Percentiles rank a stretch among this genome's conserved stretches.
Evolutionary conservation across 768 basidiomycete species (phyloP).

Genomic region (Cystofilobasidium macerans): DNA sequence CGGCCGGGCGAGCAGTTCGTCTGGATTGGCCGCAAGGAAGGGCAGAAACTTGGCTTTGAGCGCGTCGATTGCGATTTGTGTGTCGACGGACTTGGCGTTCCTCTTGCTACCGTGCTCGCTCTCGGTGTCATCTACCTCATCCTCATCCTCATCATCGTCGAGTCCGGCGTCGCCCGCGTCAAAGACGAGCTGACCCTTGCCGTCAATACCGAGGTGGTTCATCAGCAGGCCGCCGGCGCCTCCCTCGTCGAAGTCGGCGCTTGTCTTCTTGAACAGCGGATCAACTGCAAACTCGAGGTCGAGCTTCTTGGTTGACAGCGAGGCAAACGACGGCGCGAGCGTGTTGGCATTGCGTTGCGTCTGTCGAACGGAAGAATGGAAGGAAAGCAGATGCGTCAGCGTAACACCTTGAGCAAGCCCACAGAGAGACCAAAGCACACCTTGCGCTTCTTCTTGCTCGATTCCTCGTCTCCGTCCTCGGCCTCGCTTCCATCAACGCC

Average conservation of each 20-base stretch:
- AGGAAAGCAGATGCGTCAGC: neutral
- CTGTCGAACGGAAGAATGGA: constrained; percentile 19
- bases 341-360: constrained; percentile 64
- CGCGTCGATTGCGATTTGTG: constrained; percentile 18
- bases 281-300: constrained; percentile 95
- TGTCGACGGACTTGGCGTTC: constrained; percentile 46
- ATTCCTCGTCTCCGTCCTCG: constrained; percentile 42
- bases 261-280: constrained; percentile 93
- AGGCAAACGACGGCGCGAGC: constrained; percentile 70
- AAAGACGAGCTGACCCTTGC: constrained; percentile 79
- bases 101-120: constrained; percentile 39
- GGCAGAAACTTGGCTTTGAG: constrained; percentile 57
- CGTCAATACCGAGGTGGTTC: constrained; percentile 86
- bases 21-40: constrained; percentile 51
- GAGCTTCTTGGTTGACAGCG: constrained; percentile 78
- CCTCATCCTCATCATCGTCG: constrained; percentile 58
- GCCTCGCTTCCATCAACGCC: constrained; percentile 36
- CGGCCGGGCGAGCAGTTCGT: constrained; percentile 42
- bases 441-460: constrained; percentile 48
- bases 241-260: constrained; percentile 96
- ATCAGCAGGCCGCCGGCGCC: constrained; percentile 90
- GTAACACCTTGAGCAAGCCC: neutral
- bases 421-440: constrained; percentile 28
- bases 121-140: constrained; percentile 49
- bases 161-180: constrained; percentile 77